phyloP scores from a whole-genome alignment of 1,284 basidiomycete genomes.

The Pyrrhoderma noxium region DNA sequence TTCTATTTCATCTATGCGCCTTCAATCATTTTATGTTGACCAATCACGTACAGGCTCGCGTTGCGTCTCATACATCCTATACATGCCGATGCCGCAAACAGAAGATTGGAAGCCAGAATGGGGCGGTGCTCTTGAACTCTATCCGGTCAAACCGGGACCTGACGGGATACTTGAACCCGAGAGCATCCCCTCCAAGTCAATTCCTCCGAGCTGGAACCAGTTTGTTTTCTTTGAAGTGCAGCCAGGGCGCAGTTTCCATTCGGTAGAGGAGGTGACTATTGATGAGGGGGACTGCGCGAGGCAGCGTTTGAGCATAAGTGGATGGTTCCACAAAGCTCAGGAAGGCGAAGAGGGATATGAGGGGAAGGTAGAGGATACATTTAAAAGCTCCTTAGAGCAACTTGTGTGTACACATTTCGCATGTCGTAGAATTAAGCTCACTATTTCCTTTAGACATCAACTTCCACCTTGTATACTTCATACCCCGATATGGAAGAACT shows the following conservation, averaged over 20 bases:
- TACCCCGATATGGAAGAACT: constrained; percentile 37
- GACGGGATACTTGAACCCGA: constrained; percentile 57
- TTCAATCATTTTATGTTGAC: neutral
- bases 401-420: constrained; percentile 44
- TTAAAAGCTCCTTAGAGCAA: constrained; percentile 73
- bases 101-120: constrained; percentile 71
- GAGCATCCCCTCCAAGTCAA: constrained; percentile 50
- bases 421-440: neutral
- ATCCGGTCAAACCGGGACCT: constrained; percentile 51
- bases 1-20: neutral
- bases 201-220: constrained; percentile 91
- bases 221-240: constrained; percentile 93
- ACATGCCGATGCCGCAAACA: constrained; percentile 83
- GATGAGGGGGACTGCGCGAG: constrained; percentile 60
- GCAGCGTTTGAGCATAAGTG: constrained; percentile 82
- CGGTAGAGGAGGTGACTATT: constrained; percentile 94
- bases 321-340: constrained; percentile 94
- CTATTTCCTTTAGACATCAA: constrained; percentile 40
- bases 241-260: constrained; percentile 91
- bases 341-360: constrained; percentile 87
- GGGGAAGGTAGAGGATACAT: constrained; percentile 40
- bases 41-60: constrained; percentile 55
- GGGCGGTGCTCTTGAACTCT: constrained; percentile 96
- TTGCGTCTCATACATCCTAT: constrained; percentile 94
- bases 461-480: constrained; percentile 51